Evolutionary conservation across 2,329 filamentous ascomycete species (phyloP).

Genomic region (Ploettnerulaceae sp.): DNA sequence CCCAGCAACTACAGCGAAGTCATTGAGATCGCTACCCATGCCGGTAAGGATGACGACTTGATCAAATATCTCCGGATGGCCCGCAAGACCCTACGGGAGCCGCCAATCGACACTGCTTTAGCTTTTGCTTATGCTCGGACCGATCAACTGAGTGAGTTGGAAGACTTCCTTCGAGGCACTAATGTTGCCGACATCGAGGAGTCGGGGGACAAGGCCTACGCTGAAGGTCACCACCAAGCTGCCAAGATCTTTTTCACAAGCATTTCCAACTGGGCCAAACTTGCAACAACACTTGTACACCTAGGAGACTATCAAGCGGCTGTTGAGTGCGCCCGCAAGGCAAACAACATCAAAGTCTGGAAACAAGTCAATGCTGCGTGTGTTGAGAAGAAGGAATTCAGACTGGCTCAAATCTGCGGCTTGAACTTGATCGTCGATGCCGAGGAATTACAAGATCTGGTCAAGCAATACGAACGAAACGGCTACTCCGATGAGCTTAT

Average conservation of each 20-base stretch:
- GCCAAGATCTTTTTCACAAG: conserved; percentile 98
- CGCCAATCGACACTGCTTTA: conserved; percentile 86
- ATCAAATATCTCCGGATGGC: conserved; percentile 97
- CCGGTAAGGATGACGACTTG: conserved; percentile 95
- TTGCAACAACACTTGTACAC: conserved; percentile 96
- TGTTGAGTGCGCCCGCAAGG: conserved; percentile 95
- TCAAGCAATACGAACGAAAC: conserved; percentile 93
- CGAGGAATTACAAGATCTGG: conserved; percentile 86
- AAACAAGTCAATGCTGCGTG: conserved; percentile 97
- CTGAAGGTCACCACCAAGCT: conserved; percentile 88
- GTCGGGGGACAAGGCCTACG: conserved; percentile 96
- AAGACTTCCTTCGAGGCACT: conserved; percentile 88
- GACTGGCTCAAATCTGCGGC: conserved; percentile 96
- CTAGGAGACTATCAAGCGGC: conserved; percentile 95
- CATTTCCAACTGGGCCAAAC: conserved; percentile 99
- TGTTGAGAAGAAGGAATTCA: conserved; percentile 97
- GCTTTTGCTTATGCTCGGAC: conserved; percentile 92
- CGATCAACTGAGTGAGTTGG: conserved; percentile 85
- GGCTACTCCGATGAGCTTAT: conserved; percentile 99
- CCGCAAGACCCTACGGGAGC: conserved; percentile 91
- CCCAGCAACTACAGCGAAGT: conserved; percentile 92
- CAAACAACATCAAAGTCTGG: conserved; percentile 99
- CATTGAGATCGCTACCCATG: conserved; percentile 90
- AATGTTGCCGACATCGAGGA: conserved; percentile 96
- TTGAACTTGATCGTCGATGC: conserved; percentile 97